Base-by-base conservation (phyloP, 2,329 filamentous ascomycete genomes). In the Talaromyces sp. region DNA sequence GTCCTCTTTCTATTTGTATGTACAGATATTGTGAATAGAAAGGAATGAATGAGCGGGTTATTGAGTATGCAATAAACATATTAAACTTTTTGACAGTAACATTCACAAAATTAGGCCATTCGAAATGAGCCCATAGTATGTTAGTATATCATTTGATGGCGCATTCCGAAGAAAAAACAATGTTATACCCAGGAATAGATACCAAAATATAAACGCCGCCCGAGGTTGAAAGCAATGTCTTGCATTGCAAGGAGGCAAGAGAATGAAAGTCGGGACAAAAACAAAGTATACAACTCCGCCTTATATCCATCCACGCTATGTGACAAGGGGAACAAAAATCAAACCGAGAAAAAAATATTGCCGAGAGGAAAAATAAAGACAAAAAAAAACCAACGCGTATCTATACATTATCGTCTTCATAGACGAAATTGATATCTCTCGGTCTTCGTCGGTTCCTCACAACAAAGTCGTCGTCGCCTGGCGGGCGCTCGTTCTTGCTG, bases 391-490 rank as follows among this genome's bases (percentile, higher is more conserved):
- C 70, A 63, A 90, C 65, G 19, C n/a, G n/a, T n/a, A n/a, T 46
- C 11, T 46, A 46, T 46, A 92, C 88, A 54, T 84, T 88, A 70
- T 92, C 90, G 73, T 99, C 94, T 72, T 99, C 91, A 72, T 96
- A 99, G 65, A 91, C 85, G 72, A 97, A 99, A 68, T 89, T 87
- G 64, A 99, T 96, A 75, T 99, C 92, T 67, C 88, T 84, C 52
- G 93, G 91, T 43, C 93, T 82, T 65, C 87, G 83, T 27, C 85
- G 85, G 71, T 97, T 96, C 62, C 85, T 85, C 58, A 85, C 82
- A 27, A 96, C 92, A 70, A 99, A 97, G 11, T 94, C 89, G 59
- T 89, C 90, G 70, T 99, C 92, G 3, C 93, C 94, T 0, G 89
- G 88, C 0, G 94, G 94, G 35, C 94, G 83, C 77, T 97, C 92